Evolutionary conservation across 345 rosid species (phyloP).

Genomic region (Boechera stricta): DNA sequence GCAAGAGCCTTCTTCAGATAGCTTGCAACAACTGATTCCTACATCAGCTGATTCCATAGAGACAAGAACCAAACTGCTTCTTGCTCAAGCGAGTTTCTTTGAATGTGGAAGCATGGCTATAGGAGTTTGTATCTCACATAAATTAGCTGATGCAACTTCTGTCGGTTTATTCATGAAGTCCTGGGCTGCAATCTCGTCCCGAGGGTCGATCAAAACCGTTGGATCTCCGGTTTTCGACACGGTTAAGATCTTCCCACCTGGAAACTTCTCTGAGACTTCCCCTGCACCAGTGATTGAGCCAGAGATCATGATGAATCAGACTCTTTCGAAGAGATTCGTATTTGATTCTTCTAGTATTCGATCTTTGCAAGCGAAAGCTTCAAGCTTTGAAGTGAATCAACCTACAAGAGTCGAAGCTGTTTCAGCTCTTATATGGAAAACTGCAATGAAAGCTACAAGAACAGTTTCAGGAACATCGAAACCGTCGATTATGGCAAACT

Average conservation of each 20-base stretch:
- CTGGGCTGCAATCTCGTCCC: slow-evolving; percentile 45
- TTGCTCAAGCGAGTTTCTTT: slow-evolving; percentile 49
- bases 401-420: slow-evolving; percentile 60
- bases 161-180: slow-evolving; percentile 37
- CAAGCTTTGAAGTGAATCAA: slow-evolving; percentile 43
- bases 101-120: slow-evolving; percentile 48
- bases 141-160: slow-evolving; percentile 39
- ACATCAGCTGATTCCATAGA: slow-evolving; percentile 40
- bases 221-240: slow-evolving; percentile 38
- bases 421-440: slow-evolving; percentile 56
- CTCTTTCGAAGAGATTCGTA: slow-evolving; percentile 36
- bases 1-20: slow-evolving; percentile 29
- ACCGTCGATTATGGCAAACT: slow-evolving; percentile 47
- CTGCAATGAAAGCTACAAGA: slow-evolving; percentile 44
- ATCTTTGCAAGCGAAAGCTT: slow-evolving; percentile 42
- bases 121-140: slow-evolving; percentile 46
- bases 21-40: slow-evolving; percentile 42
- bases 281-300: slow-evolving; percentile 48
- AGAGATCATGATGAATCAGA: slow-evolving; percentile 34
- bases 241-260: slow-evolving; percentile 34
- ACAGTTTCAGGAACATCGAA: slow-evolving; percentile 31
- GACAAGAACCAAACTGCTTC: slow-evolving; percentile 33
- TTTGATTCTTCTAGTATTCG: slow-evolving; percentile 32
- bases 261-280: slow-evolving; percentile 39
- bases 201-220: slow-evolving; percentile 24